Base-by-base conservation (phyloP, 2,329 filamentous ascomycete genomes). In the Fusarium foetens region DNA sequence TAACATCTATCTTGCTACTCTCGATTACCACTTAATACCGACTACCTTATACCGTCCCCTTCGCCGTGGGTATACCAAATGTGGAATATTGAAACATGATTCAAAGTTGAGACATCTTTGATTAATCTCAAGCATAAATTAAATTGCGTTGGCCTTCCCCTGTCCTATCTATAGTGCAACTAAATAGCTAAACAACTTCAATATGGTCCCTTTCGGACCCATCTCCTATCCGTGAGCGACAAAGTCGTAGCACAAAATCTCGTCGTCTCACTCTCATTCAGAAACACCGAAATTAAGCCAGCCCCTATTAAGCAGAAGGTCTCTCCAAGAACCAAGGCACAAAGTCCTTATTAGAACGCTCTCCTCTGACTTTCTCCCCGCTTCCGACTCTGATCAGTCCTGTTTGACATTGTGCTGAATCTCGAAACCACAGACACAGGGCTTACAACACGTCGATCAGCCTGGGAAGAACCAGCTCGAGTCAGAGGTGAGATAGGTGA, bases 201-300 rank as follows among this genome's bases (percentile, higher is more conserved):
- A 23, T 12, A 62, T 25, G n/a, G n/a, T 27, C n/a, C 33, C 25
- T 45, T 27, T 41, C 13, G 17, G 21, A 16, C 36, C 31, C 17
- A 49, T 35, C 43, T 29, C 38, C 21, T 66, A 12, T 42, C 27
- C 33, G 16, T 59, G 27, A 48, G 25, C 35, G 38, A 17, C 25
- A 41, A 16, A 23, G 45, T 14, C 19, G 55, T 71, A 38, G 55
- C 66, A 73, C 70, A 72, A 70, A 29, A 45, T 39, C 13, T 12
- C 54, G 27, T 55, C 53, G 51, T 70, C 29, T 52, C 43, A 68
- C 58, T 41, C 49, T 55, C 49, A 27, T 39, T 19, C 35, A 68
- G 51, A 69, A 69, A 43, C 23, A 49, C 61, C 54, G 61, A 66
- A 54, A 63, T 71, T 48, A 67, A 49, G 11, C 51, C 65, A 62